Evolutionary conservation across 352 stramenopile genomes (phyloP).

Genomic region (Thraustotheca clavata): DNA sequence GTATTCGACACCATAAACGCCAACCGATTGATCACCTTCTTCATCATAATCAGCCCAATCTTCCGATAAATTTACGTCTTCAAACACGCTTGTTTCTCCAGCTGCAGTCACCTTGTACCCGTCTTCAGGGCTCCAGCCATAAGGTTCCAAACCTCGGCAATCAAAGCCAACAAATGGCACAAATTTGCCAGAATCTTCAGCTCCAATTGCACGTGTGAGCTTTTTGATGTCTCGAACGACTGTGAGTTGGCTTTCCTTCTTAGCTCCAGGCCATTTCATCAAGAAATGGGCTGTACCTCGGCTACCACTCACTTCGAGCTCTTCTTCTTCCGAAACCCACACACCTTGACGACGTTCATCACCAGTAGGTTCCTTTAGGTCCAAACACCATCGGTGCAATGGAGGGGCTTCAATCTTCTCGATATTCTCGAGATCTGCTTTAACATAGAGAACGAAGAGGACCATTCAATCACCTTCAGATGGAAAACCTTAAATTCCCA

Average conservation of each 20-base stretch:
- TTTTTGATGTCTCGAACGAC: constrained; percentile 84
- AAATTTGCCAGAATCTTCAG: constrained; percentile 54
- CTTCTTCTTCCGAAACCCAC: constrained; percentile 74
- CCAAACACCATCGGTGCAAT: constrained; percentile 72
- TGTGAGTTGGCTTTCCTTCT: constrained; percentile 70
- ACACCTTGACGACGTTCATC: constrained; percentile 72
- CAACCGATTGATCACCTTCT: constrained; percentile 65
- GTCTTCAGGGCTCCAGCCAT: constrained; percentile 68
- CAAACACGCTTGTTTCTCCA: constrained; percentile 50
- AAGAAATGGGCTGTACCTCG: constrained; percentile 71
- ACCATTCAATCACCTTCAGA: constrained; percentile 47
- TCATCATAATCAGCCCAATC: constrained; percentile 85
- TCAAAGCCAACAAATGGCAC: constrained; percentile 83
- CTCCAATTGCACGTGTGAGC: constrained; percentile 49
- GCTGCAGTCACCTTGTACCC: constrained; percentile 63
- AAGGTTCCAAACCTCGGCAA: constrained; percentile 74
- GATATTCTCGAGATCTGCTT: constrained; percentile 83
- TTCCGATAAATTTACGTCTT: constrained; percentile 71
- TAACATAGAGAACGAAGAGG: constrained; percentile 80
- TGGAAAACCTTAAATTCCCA: background rate
- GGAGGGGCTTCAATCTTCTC: constrained; percentile 54
- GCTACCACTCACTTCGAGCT: constrained; percentile 59
- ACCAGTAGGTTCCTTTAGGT: constrained; percentile 71
- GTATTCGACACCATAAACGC: constrained; percentile 67
- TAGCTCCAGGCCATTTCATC: constrained; percentile 79